phyloP scores from a whole-genome alignment of 768 basidiomycete genomes.

The Suillus occidentalis region DNA sequence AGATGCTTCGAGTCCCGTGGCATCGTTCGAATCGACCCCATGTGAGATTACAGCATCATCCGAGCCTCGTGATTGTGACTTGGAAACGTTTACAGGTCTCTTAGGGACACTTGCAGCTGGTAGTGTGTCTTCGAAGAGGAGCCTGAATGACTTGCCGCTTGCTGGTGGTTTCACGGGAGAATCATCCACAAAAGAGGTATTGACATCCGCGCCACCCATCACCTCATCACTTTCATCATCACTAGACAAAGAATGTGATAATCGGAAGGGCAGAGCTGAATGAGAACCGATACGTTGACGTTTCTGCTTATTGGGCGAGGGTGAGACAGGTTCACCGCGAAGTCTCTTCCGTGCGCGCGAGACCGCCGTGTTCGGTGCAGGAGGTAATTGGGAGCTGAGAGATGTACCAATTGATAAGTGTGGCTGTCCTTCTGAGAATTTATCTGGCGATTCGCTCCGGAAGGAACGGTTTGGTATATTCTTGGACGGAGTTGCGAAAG shows the following conservation, averaged over 20 bases:
- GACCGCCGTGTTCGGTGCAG: conserved; percentile 43
- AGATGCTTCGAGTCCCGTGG: conserved; percentile 2
- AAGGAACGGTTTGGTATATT: conserved; percentile 28
- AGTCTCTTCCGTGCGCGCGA: conserved; percentile 77
- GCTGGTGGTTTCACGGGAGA: conserved; percentile 66
- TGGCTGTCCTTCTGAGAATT: conserved; percentile 38
- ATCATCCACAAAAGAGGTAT: conserved; percentile 61
- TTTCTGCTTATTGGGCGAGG: conserved; percentile 78
- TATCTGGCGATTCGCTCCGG: conserved; percentile 39
- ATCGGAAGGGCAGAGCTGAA: conserved; percentile 38
- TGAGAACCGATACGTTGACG: conserved; percentile 55
- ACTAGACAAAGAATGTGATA: conserved; percentile 29
- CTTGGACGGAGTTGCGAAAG: conserved; percentile 46
- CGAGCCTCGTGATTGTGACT: neutral
- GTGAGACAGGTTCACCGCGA: conserved; percentile 80
- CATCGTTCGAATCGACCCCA: conserved; percentile 5
- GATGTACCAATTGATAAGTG: conserved; percentile 17
- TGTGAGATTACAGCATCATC: neutral
- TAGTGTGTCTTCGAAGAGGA: conserved; percentile 61
- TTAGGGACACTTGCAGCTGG: conserved; percentile 19
- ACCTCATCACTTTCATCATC: conserved; percentile 37
- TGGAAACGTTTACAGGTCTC: conserved; percentile 8
- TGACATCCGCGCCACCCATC: conserved; percentile 25
- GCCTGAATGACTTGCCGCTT: conserved; percentile 61
- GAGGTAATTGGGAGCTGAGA: conserved; percentile 19